phyloP scores from a whole-genome alignment of 352 stramenopile species.

The Globisporangium cylindrosporum region DNA sequence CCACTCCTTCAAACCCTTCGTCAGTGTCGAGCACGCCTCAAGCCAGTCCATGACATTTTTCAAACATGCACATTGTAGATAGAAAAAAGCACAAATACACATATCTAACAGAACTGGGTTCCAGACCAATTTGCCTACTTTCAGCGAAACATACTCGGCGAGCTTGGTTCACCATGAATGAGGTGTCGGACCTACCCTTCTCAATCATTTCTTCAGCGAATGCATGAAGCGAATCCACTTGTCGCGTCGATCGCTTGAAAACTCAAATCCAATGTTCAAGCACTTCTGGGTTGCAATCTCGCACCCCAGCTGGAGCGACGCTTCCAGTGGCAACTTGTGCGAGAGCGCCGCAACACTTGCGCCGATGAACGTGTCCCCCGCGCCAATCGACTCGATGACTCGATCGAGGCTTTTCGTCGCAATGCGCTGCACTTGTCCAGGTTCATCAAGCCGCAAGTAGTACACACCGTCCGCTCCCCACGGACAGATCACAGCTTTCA shows the following conservation, averaged over 20 bases:
- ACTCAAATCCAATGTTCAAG: constrained; percentile 44
- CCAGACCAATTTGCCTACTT: neutral
- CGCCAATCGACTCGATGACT: constrained; percentile 68
- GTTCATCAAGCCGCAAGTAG: constrained; percentile 30
- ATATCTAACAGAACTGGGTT: neutral
- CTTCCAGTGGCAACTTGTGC: constrained; percentile 21
- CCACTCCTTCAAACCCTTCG: neutral
- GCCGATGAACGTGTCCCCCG: constrained; percentile 74
- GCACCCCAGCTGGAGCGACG: constrained; percentile 43
- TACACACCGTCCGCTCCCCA: constrained; percentile 64
- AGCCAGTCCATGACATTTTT: neutral
- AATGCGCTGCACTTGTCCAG: constrained; percentile 28
- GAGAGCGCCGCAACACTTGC: constrained; percentile 51
- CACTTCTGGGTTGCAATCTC: constrained; percentile 62
- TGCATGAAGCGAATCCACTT: constrained; percentile 13
- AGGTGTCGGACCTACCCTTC: neutral
- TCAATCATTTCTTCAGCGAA: neutral
- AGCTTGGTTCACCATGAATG: neutral
- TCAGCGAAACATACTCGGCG: neutral
- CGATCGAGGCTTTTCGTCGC: constrained; percentile 26
- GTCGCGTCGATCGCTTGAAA: constrained; percentile 22
- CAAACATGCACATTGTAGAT: constrained; percentile 1
- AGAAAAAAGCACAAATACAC: neutral
- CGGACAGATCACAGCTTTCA: constrained; percentile 60
- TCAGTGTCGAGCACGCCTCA: neutral